Conservation (phyloP, 495 filamentous ascomycete species). For the Mytilinidion resinicola region DNA sequence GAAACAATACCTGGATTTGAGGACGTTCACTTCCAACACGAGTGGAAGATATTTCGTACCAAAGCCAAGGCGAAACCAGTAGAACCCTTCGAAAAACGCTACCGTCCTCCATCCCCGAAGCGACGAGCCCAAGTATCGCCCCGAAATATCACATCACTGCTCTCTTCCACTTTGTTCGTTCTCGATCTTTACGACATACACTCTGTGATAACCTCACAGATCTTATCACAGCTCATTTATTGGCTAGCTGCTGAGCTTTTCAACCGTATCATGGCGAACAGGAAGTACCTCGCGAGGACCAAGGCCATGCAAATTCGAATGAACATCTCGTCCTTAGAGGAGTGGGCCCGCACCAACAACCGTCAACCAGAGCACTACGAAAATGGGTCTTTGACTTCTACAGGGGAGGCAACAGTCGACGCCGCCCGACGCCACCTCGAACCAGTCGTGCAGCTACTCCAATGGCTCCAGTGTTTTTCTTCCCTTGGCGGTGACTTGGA, state of each 20-base stretch:
- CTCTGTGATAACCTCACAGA: constrained; percentile 89
- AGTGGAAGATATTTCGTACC: constrained; percentile 92
- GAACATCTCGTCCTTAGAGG: constrained; percentile 92
- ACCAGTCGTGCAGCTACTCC: constrained; percentile 87
- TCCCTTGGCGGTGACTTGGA: constrained; percentile 90
- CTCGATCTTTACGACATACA: constrained; percentile 98
- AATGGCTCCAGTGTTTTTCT: constrained; percentile 98
- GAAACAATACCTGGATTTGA: constrained; percentile 98
- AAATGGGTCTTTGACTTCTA: constrained; percentile 77
- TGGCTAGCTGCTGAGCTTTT: constrained; percentile 97
- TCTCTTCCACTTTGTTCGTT: constrained; percentile 95
- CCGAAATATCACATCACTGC: constrained; percentile 90
- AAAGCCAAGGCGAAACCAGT: constrained; percentile 79
- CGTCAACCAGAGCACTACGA: constrained; percentile 94
- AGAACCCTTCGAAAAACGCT: constrained; percentile 83
- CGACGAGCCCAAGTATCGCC: constrained; percentile 85
- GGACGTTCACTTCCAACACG: constrained; percentile 91
- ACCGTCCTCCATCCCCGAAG: constrained; percentile 90
- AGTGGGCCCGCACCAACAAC: constrained; percentile 92
- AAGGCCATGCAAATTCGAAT: constrained; percentile 99
- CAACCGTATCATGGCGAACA: constrained; percentile 94
- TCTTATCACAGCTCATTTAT: constrained; percentile 88
- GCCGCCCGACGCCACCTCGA: constrained; percentile 75
- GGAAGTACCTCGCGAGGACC: constrained; percentile 88
- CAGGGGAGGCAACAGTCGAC: constrained; percentile 79